Evolutionary conservation across 75 land plant species (phyloP).

Genomic region (Ceratopteris richardii): DNA sequence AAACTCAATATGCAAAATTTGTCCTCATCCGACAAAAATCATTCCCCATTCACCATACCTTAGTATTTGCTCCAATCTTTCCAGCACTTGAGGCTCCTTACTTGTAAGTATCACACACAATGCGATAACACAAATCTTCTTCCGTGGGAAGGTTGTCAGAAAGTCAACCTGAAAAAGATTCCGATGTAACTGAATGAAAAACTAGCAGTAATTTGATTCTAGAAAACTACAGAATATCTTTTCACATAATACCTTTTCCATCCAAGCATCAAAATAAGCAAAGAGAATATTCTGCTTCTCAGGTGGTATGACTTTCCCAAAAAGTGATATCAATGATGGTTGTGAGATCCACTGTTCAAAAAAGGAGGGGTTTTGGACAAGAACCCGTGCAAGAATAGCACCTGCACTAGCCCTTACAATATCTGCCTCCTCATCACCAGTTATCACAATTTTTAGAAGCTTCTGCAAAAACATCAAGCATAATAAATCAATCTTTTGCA

Average conservation of each 20-base stretch:
- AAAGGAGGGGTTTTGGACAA: constrained; percentile 82
- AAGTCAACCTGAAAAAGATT: constrained; percentile 59
- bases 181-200: background rate
- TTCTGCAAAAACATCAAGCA: constrained; percentile 66
- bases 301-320: constrained; percentile 49
- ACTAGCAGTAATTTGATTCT: no score
- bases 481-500: no score
- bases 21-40: constrained; percentile 1
- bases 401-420: constrained; percentile 73
- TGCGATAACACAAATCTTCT: constrained; percentile 70
- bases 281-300: constrained; percentile 73
- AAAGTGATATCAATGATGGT: constrained; percentile 43
- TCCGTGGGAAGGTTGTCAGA: constrained; percentile 44
- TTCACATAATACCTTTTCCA: constrained; percentile 71
- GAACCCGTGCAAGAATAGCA: constrained; percentile 85
- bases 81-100: constrained; percentile 83
- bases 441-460: constrained; percentile 57
- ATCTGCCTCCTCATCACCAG: constrained; percentile 74
- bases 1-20: constrained; percentile 1
- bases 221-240: background rate
- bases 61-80: constrained; percentile 88
- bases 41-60: constrained; percentile 47
- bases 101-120: constrained; percentile 74
- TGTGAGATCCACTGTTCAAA: constrained; percentile 78
- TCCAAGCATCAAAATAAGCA: constrained; percentile 82